A percentile compares a stretch with the other conserved stretches of the same genome.
Evolutionary conservation across 345 rosid species (phyloP).

Genomic region (Salix arbutifolia): DNA sequence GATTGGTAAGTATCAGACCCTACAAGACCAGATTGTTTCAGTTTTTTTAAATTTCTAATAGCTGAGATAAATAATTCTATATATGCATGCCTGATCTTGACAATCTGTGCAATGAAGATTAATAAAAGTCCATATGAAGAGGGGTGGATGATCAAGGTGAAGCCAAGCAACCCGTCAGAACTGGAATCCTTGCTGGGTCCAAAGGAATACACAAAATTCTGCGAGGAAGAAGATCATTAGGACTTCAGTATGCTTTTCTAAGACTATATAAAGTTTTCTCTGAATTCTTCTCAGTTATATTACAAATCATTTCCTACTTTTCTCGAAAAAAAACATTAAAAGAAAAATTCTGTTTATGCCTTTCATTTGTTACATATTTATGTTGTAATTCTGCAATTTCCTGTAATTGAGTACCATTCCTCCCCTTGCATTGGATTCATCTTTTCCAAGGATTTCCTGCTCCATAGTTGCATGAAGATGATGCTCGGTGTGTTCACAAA

Average conservation of each 20-base stretch:
- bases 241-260: neutral
- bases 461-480: neutral
- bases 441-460: neutral
- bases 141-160: constrained; percentile 98
- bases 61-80: neutral
- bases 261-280: neutral
- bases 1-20: constrained; percentile 44
- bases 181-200: constrained; percentile 70
- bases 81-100: neutral
- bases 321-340: too few species aligned
- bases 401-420: neutral
- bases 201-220: constrained; percentile 77
- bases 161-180: constrained; percentile 76
- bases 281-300: neutral
- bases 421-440: neutral
- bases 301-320: neutral
- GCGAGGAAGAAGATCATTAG: constrained; percentile 93
- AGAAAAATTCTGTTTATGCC: too few species aligned
- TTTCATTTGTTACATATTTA: neutral
- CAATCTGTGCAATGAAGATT: constrained; percentile 37
- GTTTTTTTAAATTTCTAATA: neutral
- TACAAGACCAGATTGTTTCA: neutral
- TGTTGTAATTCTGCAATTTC: neutral
- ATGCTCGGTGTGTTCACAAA: neutral
- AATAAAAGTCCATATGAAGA: constrained; percentile 84